These are phyloP conservation scores for Alternaria hordeiaustralica DNA, from an alignment of 2,329 filamentous ascomycete genomes.

Conservation along the genomic window DNA sequence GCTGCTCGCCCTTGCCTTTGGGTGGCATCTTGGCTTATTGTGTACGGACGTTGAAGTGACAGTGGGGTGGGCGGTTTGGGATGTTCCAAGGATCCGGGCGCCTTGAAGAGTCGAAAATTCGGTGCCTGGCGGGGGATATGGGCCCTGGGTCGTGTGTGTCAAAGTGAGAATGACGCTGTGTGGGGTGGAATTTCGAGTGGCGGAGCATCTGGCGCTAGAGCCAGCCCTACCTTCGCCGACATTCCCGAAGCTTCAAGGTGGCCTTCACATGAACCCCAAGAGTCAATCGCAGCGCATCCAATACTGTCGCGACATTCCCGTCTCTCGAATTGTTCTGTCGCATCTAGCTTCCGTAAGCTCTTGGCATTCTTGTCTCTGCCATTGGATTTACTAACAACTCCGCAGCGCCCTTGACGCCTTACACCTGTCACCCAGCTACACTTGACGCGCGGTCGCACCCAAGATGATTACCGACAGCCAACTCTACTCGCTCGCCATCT, in stretches of 20 bases:
- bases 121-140: constrained; percentile 23
- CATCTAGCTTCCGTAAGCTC: constrained; percentile 6
- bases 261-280: constrained; percentile 23
- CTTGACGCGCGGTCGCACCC: constrained; percentile 43
- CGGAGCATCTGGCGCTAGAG: constrained; percentile 21
- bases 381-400: constrained; percentile 19
- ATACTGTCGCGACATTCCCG: constrained; percentile 11
- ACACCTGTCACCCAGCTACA: constrained; percentile 12
- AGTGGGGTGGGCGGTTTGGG: constrained; percentile 9
- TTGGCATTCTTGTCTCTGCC: not conserved
- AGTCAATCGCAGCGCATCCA: constrained; percentile 10
- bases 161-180: constrained; percentile 48
- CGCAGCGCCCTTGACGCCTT: constrained; percentile 19
- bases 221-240: constrained; percentile 21
- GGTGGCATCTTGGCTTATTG: constrained; percentile 69
- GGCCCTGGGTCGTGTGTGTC: constrained; percentile 28
- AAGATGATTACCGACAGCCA: constrained; percentile 94
- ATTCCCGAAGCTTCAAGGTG: constrained; percentile 34
- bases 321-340: not conserved
- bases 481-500: constrained; percentile 89
- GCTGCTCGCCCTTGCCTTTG: constrained; percentile 60
- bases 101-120: constrained; percentile 16
- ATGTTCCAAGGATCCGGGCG: not conserved
- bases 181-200: constrained; percentile 34
- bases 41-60: constrained; percentile 13